A percentile compares a stretch with the other conserved stretches of the same genome.
Evolutionary conservation across 108 stramenopile genomes (phyloP).

Genomic region (Skeletonema grethae): DNA sequence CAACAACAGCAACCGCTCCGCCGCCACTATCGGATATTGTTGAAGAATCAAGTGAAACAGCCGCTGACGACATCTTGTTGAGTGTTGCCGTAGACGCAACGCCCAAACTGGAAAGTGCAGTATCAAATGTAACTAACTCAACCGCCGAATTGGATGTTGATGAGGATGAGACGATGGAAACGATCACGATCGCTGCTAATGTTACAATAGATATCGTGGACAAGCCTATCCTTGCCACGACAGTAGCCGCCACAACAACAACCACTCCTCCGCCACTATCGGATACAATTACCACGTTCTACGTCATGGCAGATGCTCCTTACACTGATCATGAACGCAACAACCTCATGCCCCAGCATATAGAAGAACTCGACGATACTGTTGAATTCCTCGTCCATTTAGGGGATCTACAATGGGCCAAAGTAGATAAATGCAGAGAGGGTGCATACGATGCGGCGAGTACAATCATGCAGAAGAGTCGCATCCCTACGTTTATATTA

Average conservation of each 20-base stretch:
- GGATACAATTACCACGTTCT: conserved; percentile 49
- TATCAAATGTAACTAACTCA: background rate
- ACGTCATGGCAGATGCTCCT: conserved; percentile 73
- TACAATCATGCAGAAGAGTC: conserved; percentile 31
- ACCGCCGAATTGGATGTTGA: no score
- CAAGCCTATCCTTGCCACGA: background rate
- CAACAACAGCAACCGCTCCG: background rate
- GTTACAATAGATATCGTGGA: background rate
- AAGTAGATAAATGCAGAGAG: conserved; percentile 49
- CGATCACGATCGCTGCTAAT: background rate
- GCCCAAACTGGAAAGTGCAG: background rate
- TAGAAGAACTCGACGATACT: conserved; percentile 48
- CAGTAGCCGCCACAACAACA: conserved; percentile 9
- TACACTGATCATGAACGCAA: conserved; percentile 46
- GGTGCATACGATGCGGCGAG: conserved; percentile 45
- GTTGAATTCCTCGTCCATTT: conserved; percentile 77
- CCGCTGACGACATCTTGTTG: background rate
- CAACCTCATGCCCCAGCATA: conserved; percentile 38
- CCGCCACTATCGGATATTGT: conserved; percentile 5
- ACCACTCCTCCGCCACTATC: background rate
- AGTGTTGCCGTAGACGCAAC: background rate
- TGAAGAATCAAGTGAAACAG: background rate
- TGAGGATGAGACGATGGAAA: background rate
- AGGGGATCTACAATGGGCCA: conserved; percentile 69
- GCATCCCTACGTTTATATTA: conserved; percentile 62